Evolutionary conservation across 495 filamentous ascomycete genomes (phyloP).

Genomic region (Penicillium maclennaniae): DNA sequence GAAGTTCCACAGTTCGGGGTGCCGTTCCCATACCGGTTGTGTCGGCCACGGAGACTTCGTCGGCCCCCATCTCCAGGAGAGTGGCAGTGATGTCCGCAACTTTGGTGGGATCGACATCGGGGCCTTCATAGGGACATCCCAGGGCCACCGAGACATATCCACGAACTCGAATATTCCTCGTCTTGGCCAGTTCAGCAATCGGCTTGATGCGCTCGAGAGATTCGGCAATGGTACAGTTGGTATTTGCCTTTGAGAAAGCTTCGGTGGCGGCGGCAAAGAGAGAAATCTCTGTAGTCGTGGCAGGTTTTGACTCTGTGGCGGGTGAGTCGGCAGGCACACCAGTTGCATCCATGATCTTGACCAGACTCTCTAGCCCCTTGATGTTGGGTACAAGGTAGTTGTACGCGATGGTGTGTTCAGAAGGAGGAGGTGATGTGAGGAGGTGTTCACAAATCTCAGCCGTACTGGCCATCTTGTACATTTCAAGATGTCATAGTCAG

Average conservation of each 20-base stretch:
- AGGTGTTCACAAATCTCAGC: conserved; percentile 74
- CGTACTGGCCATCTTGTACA: conserved; percentile 82
- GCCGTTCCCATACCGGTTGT: conserved; percentile 97
- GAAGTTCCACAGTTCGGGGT: conserved; percentile 66
- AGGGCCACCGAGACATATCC: conserved; percentile 95
- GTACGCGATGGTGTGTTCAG: conserved; percentile 70
- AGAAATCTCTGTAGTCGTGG: conserved; percentile 67
- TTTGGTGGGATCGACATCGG: conserved; percentile 68
- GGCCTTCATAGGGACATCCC: conserved; percentile 91
- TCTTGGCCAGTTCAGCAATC: conserved; percentile 72
- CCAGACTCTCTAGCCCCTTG: conserved; percentile 64
- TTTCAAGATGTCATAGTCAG: not conserved
- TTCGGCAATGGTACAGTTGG: conserved; percentile 81
- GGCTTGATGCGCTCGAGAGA: conserved; percentile 72
- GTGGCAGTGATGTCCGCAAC: conserved; percentile 81
- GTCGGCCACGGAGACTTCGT: conserved; percentile 90
- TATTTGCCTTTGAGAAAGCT: conserved; percentile 83
- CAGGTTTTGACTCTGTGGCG: conserved; percentile 30
- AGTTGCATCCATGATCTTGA: conserved; percentile 42
- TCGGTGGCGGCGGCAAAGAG: conserved; percentile 93
- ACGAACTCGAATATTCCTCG: conserved; percentile 67
- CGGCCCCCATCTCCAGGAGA: conserved; percentile 90
- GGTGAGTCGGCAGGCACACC: conserved; percentile 38
- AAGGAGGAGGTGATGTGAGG: conserved; percentile 53
- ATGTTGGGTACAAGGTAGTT: conserved; percentile 91